A percentile compares a stretch with the other conserved stretches of the same genome.
These are phyloP conservation scores for Fennellomyces sp. DNA, from an alignment of 371 early-diverging fungal genomes.

Conservation along the genomic window DNA sequence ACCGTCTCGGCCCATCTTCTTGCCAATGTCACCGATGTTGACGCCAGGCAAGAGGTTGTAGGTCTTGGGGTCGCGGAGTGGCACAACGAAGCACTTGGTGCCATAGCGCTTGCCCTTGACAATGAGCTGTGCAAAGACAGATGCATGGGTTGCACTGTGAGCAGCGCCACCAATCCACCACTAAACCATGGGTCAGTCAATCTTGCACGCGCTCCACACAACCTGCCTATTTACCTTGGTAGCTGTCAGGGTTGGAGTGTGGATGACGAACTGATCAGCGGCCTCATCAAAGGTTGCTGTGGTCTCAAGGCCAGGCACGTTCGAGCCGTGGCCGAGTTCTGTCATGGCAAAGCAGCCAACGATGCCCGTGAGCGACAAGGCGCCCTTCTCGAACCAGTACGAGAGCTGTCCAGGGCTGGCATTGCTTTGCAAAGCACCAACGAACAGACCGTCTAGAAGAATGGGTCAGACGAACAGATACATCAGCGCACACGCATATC, in stretches of 20 bases:
- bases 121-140: constrained; percentile 82
- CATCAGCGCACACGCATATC: background rate
- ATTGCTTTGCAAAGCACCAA: constrained; percentile 87
- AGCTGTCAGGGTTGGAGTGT: constrained; percentile 89
- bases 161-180: constrained; percentile 98
- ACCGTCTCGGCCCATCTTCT: constrained; percentile 84
- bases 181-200: constrained; percentile 6
- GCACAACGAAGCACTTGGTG: constrained; percentile 79
- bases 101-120: constrained; percentile 81
- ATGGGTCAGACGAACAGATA: background rate
- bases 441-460: constrained; percentile 75
- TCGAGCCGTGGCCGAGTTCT: constrained; percentile 88
- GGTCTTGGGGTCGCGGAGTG: constrained; percentile 66
- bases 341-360: constrained; percentile 94
- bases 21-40: constrained; percentile 74
- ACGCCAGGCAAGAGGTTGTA: constrained; percentile 62
- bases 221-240: constrained; percentile 78
- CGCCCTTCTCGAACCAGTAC: constrained; percentile 91
- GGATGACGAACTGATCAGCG: constrained; percentile 86
- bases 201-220: no score
- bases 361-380: constrained; percentile 79
- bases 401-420: constrained; percentile 85
- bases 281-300: constrained; percentile 89
- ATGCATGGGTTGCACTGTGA: constrained; percentile 84
- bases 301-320: constrained; percentile 92